A percentile compares a stretch with the other conserved stretches of the same genome.
Evolutionary conservation across 192 early-diverging fungal species (phyloP).

Genomic region (Diversispora eburnea): DNA sequence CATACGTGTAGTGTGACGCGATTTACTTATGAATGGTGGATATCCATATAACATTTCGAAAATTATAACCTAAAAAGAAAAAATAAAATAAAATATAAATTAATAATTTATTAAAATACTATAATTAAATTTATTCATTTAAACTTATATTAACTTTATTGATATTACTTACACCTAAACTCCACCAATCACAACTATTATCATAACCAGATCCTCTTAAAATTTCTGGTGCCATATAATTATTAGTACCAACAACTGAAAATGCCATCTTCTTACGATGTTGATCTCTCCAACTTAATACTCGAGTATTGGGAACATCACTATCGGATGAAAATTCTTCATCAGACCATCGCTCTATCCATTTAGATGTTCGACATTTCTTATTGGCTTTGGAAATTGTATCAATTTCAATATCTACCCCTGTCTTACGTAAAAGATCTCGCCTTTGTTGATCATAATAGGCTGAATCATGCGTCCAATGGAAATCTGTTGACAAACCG

Average conservation of each 20-base stretch:
- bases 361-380: conserved; percentile 32
- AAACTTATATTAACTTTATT: not conserved
- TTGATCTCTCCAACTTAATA: conserved; percentile 51
- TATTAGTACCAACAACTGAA: conserved; percentile 84
- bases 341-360: conserved; percentile 41
- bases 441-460: conserved; percentile 60
- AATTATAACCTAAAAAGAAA: conserved; percentile 47
- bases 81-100: not conserved
- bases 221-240: conserved; percentile 94
- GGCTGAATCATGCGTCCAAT: conserved; percentile 59
- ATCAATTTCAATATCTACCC: conserved; percentile 46
- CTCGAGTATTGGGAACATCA: conserved; percentile 48
- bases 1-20: conserved; percentile 55
- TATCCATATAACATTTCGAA: conserved; percentile 77
- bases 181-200: conserved; percentile 70
- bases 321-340: conserved; percentile 41
- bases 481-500: conserved; percentile 66
- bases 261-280: conserved; percentile 57
- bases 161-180: conserved; percentile 53
- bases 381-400: conserved; percentile 34
- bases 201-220: conserved; percentile 50
- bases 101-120: not conserved
- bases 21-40: conserved; percentile 60
- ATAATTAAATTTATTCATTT: conserved; percentile 4
- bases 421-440: conserved; percentile 43